Evolutionary conservation across 306 rosid genomes (phyloP).

Genomic region (Boehmeria nivea): DNA sequence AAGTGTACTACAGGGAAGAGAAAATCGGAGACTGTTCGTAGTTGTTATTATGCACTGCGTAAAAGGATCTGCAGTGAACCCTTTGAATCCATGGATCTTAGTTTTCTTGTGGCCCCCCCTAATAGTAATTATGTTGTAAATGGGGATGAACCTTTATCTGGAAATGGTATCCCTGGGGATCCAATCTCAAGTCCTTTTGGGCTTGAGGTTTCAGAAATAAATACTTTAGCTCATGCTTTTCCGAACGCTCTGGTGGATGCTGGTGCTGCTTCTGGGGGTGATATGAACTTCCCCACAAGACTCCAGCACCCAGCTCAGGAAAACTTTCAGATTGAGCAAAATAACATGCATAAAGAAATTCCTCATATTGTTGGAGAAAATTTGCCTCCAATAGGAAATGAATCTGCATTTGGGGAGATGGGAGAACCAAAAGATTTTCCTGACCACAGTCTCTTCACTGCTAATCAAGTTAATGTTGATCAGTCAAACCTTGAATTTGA

Average conservation of each 20-base stretch:
- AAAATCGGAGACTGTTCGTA: slow-evolving; percentile 56
- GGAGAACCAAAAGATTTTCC: slow-evolving; percentile 22
- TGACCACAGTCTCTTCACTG: too few relatives aligned
- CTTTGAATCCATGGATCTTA: slow-evolving; percentile 42
- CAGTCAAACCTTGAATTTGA: slow-evolving; percentile 51
- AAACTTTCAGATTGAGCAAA: slow-evolving; percentile 33
- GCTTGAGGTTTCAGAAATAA: slow-evolving; percentile 39
- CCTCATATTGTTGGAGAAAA: slow-evolving; percentile 42
- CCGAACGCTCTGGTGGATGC: slow-evolving; percentile 44
- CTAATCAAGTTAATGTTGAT: slow-evolving; percentile 37
- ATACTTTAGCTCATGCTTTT: slow-evolving; percentile 33
- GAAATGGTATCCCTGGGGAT: slow-evolving; percentile 43
- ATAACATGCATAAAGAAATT: slow-evolving; percentile 30
- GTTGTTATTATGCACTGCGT: slow-evolving; percentile 62
- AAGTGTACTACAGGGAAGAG: slow-evolving; percentile 50
- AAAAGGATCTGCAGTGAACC: slow-evolving; percentile 56
- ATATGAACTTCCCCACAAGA: slow-evolving; percentile 46
- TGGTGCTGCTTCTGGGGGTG: too few relatives aligned
- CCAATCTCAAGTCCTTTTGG: slow-evolving; percentile 37
- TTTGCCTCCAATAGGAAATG: slow-evolving; percentile 33
- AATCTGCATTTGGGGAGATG: slow-evolving; percentile 33
- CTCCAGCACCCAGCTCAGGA: slow-evolving; percentile 39
- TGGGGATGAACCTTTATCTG: slow-evolving; percentile 41
- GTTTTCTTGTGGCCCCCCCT: slow-evolving; percentile 54
- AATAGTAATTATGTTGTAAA: slow-evolving; percentile 28